Evolutionary conservation across 352 stramenopile genomes (phyloP).

Genomic region (Phytophthora cactorum): DNA sequence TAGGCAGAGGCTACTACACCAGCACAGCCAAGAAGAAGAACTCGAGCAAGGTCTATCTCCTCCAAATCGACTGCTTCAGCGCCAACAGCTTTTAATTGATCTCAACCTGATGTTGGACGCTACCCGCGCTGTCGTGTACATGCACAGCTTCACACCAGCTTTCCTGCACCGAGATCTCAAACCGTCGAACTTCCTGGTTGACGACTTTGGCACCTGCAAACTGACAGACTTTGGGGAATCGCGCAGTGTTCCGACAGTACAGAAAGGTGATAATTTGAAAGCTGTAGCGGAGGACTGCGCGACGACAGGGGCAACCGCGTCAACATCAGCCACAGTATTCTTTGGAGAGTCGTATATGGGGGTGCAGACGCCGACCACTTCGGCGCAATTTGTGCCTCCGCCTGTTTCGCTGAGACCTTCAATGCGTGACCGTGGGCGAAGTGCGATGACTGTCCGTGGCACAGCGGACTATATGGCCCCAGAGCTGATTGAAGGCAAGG

Average conservation of each 20-base stretch:
- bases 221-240: constrained; percentile 72
- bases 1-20: constrained; percentile 21
- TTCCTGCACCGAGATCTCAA: constrained; percentile 82
- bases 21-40: constrained; percentile 10
- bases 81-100: constrained; percentile 53
- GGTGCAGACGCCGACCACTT: constrained; percentile 25
- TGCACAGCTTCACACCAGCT: constrained; percentile 75
- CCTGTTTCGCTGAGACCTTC: constrained; percentile 29
- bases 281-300: constrained; percentile 13
- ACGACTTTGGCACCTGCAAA: constrained; percentile 52
- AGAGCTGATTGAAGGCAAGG: constrained; percentile 79
- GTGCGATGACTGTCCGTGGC: constrained; percentile 75
- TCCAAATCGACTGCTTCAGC: constrained; percentile 22
- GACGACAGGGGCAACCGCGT: constrained; percentile 22
- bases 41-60: constrained; percentile 10
- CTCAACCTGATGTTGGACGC: constrained; percentile 76
- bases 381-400: constrained; percentile 19
- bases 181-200: constrained; percentile 69
- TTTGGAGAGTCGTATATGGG: constrained; percentile 33
- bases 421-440: constrained; percentile 40
- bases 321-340: constrained; percentile 23
- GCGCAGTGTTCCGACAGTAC: constrained; percentile 41
- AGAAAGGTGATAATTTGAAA: constrained; percentile 24
- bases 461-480: constrained; percentile 86
- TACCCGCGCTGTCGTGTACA: constrained; percentile 64